phyloP scores from a whole-genome alignment of 2,329 filamentous ascomycete species.

The Ceratocystis eucalypticola region DNA sequence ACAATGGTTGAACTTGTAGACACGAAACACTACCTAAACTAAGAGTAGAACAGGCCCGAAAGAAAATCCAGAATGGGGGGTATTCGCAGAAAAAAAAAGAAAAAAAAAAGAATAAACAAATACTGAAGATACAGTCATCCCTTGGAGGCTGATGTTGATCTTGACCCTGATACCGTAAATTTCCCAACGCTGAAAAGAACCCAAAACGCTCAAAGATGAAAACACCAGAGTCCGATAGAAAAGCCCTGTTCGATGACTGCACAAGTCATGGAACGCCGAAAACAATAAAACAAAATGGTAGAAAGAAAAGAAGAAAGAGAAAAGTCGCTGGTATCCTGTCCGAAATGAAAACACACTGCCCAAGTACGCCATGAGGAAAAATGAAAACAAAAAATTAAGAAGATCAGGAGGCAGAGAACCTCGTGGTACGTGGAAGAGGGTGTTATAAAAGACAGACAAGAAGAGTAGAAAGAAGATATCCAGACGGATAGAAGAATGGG shows the following conservation, averaged over 20 bases:
- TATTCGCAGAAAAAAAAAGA: slow-evolving; percentile 4
- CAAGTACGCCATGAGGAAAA: slow-evolving; percentile 4
- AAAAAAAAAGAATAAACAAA: slow-evolving; percentile 1
- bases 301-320: background rate
- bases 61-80: background rate
- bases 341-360: slow-evolving; percentile 7
- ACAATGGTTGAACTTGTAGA: slow-evolving; percentile 11
- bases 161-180: slow-evolving; percentile 2
- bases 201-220: slow-evolving; percentile 3
- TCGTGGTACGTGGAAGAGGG: background rate
- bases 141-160: background rate
- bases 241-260: background rate
- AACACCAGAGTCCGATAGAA: background rate
- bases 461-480: background rate
- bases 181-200: slow-evolving; percentile 9
- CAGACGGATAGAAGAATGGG: background rate
- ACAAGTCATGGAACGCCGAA: slow-evolving; percentile 3
- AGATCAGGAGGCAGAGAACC: background rate
- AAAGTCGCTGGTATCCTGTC: slow-evolving; percentile 5
- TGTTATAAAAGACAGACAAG: slow-evolving; percentile 12
- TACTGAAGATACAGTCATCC: background rate
- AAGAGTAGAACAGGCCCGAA: background rate
- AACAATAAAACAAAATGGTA: background rate
- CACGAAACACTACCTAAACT: slow-evolving; percentile 11
- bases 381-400: slow-evolving; percentile 5